A percentile compares a stretch with the other conserved stretches of the same genome.
phyloP scores from a whole-genome alignment of 208 protist species.

The Acanthamoeba healyi region DNA sequence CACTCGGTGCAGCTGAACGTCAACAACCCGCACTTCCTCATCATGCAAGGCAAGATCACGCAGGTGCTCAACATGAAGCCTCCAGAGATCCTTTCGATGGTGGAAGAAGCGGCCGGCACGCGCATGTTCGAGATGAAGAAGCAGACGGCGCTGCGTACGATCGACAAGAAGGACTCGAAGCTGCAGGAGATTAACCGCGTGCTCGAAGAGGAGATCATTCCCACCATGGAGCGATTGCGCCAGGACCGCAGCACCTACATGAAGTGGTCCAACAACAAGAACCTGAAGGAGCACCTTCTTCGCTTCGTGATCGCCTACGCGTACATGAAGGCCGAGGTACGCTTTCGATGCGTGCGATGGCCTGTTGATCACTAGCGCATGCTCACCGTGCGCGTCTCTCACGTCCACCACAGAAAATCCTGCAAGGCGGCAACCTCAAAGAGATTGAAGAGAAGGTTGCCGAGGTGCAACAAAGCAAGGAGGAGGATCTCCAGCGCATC shows the following conservation, averaged over 20 bases:
- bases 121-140: slow-evolving; percentile 99
- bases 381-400: no score
- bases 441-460: slow-evolving; percentile 40
- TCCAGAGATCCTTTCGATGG: slow-evolving; percentile 97
- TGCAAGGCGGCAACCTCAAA: slow-evolving; percentile 48
- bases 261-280: slow-evolving; percentile 85
- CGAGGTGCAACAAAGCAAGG: slow-evolving; percentile 17
- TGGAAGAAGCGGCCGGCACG: slow-evolving; percentile 99
- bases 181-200: slow-evolving; percentile 97
- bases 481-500: slow-evolving; percentile 85
- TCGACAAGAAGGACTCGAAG: slow-evolving; percentile 99
- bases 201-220: slow-evolving; percentile 94
- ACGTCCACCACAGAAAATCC: not conserved
- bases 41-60: slow-evolving; percentile 99
- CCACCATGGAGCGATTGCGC: slow-evolving; percentile 92
- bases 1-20: slow-evolving; percentile 99
- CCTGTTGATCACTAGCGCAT: no score
- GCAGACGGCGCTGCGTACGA: slow-evolving; percentile 95
- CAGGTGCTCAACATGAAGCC: slow-evolving; percentile 99
- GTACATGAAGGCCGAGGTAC: slow-evolving; percentile 79
- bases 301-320: slow-evolving; percentile 89
- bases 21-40: slow-evolving; percentile 99
- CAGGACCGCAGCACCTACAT: slow-evolving; percentile 89
- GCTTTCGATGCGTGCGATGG: not conserved
- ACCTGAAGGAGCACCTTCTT: slow-evolving; percentile 87